Conservation (phyloP, 805 yeast genomes). For the Pichia paraexigua region DNA sequence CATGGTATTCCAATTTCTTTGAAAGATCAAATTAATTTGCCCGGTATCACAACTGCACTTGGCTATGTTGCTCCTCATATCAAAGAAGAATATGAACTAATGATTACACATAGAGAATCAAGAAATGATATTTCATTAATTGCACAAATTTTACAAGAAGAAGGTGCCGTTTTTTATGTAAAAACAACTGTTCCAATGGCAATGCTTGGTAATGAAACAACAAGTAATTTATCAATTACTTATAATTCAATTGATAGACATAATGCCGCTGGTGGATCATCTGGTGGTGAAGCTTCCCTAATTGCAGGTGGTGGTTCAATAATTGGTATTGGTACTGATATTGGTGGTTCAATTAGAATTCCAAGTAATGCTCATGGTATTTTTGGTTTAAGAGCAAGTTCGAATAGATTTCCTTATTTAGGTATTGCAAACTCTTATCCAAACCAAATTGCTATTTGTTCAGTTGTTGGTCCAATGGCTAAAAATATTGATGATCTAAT, state of each 20-base stretch:
- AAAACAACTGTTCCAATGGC: constrained; percentile 40
- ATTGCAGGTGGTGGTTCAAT: constrained; percentile 26
- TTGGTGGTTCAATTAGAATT: constrained; percentile 32
- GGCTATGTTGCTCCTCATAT: constrained; percentile 30
- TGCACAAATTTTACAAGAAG: constrained; percentile 27
- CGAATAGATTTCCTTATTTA: constrained; percentile 30
- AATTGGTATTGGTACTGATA: constrained; percentile 33
- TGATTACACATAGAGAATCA: constrained; percentile 22
- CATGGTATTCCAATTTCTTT: constrained; percentile 41
- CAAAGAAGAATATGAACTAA: constrained; percentile 19
- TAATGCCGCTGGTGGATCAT: constrained; percentile 36
- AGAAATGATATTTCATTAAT: constrained; percentile 23
- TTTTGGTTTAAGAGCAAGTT: constrained; percentile 28
- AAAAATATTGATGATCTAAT: constrained; percentile 27
- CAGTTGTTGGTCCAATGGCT: constrained; percentile 32
- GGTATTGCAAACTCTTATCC: constrained; percentile 27
- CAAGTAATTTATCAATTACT: constrained; percentile 33
- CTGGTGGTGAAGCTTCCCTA: constrained; percentile 39
- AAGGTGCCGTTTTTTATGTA: constrained; percentile 37
- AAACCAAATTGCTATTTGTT: constrained; percentile 25
- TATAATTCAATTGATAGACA: constrained; percentile 31
- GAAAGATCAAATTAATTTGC: constrained; percentile 37
- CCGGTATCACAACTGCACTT: constrained; percentile 33
- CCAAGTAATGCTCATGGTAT: constrained; percentile 29
- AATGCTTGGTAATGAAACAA: constrained; percentile 35